phyloP scores from a whole-genome alignment of 345 rosid genomes.

The Lepidium didymum region DNA sequence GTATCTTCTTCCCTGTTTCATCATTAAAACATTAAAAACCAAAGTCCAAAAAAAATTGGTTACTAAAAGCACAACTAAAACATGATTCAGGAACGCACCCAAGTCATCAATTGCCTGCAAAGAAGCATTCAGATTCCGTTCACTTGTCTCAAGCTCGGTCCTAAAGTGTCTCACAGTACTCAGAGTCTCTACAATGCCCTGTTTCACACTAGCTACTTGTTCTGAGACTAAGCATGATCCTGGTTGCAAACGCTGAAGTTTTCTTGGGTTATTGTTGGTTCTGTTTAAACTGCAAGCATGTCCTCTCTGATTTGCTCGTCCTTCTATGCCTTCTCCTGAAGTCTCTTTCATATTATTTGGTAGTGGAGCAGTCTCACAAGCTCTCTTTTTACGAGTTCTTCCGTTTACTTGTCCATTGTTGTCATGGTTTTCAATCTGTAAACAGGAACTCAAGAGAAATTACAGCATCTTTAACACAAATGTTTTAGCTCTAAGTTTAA shows the following conservation, averaged over 20 bases:
- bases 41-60: neutral
- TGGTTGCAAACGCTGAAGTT: neutral
- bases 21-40: neutral
- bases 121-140: conserved; percentile 13
- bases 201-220: conserved; percentile 15
- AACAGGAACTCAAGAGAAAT: neutral
- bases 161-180: conserved; percentile 1
- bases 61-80: neutral
- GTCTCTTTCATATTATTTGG: neutral
- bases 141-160: conserved; percentile 13
- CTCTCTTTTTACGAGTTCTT: conserved; percentile 7
- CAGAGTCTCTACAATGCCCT: neutral
- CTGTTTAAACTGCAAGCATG: neutral
- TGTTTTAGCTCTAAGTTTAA: neutral
- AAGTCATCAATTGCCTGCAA: neutral
- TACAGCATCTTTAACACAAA: neutral
- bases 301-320: neutral
- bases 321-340: neutral
- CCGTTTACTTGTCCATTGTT: neutral
- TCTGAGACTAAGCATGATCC: conserved; percentile 11
- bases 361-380: neutral
- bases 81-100: conserved; percentile 3
- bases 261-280: neutral
- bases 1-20: conserved; percentile 19
- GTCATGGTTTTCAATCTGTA: conserved; percentile 1